Evolutionary conservation across 2,329 filamentous ascomycete genomes (phyloP).

Genomic region (Alternaria longipes): DNA sequence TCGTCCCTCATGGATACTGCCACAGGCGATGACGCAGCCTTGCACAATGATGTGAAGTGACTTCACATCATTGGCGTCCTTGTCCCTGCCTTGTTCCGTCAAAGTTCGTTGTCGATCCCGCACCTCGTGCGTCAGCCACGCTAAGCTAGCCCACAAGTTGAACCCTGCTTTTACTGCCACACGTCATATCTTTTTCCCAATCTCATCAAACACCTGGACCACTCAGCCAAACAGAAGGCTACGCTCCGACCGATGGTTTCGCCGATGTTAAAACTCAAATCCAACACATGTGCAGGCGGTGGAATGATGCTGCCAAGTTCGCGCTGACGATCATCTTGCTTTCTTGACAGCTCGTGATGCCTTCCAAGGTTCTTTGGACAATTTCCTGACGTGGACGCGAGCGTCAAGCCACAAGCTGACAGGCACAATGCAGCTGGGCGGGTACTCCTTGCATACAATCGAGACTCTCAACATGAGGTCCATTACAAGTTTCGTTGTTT

Average conservation of each 20-base stretch:
- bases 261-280: constrained; percentile 7
- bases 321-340: constrained; percentile 9
- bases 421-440: constrained; percentile 3
- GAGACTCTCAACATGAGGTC: not conserved
- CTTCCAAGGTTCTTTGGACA: not conserved
- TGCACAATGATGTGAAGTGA: not conserved
- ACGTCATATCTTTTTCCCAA: constrained; percentile 9
- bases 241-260: not conserved
- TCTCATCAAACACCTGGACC: not conserved
- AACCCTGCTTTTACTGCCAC: constrained; percentile 12
- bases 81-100: constrained; percentile 14
- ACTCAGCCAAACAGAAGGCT: not conserved
- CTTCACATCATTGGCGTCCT: constrained; percentile 8
- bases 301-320: constrained; percentile 6
- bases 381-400: not conserved
- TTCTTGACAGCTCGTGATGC: not conserved
- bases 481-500: not conserved
- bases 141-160: constrained; percentile 4
- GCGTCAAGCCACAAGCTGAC: constrained; percentile 1
- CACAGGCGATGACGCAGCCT: constrained; percentile 19
- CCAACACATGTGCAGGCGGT: not conserved
- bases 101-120: constrained; percentile 10
- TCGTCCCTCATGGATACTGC: not conserved
- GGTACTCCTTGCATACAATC: constrained; percentile 6
- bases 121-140: constrained; percentile 8